These are phyloP conservation scores for Pilaira anomala DNA, from an alignment of 192 early-diverging fungal genomes.

Conservation along the genomic window DNA sequence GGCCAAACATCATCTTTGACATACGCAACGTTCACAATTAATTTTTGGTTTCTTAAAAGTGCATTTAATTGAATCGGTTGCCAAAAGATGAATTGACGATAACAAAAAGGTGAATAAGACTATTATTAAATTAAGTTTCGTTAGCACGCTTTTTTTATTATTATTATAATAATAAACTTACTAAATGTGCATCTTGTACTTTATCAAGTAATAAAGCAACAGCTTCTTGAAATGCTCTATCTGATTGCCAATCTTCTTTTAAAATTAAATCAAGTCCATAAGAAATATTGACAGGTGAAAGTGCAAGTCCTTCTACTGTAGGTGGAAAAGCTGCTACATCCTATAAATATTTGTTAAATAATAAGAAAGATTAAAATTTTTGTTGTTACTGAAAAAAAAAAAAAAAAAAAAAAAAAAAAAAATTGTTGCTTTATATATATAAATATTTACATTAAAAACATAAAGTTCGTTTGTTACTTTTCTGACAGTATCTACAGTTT, in stretches of 20 bases:
- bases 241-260: conserved; percentile 28
- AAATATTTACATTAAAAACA: conserved; percentile 32
- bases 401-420: conserved; percentile 6
- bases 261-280: conserved; percentile 28
- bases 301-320: conserved; percentile 26
- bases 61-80: conserved; percentile 38
- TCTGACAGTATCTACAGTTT: conserved; percentile 33
- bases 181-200: conserved; percentile 40
- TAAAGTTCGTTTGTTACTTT: conserved; percentile 33
- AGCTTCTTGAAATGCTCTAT: conserved; percentile 35
- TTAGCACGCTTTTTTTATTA: too few species aligned
- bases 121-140: conserved; percentile 1
- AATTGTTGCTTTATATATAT: not conserved
- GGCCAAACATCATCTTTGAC: conserved; percentile 35
- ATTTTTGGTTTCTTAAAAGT: conserved; percentile 18
- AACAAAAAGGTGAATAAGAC: conserved; percentile 35
- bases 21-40: conserved; percentile 34
- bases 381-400: not conserved
- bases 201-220: conserved; percentile 36
- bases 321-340: conserved; percentile 34
- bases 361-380: not conserved
- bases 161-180: conserved; percentile 13
- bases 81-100: conserved; percentile 38
- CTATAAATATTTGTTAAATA: conserved; percentile 12
- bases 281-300: conserved; percentile 30